Evolutionary conservation across 768 basidiomycete species (phyloP), one percentile per base, ranked within the genome.

Genomic region (Filobasidium wieringae): DNA sequence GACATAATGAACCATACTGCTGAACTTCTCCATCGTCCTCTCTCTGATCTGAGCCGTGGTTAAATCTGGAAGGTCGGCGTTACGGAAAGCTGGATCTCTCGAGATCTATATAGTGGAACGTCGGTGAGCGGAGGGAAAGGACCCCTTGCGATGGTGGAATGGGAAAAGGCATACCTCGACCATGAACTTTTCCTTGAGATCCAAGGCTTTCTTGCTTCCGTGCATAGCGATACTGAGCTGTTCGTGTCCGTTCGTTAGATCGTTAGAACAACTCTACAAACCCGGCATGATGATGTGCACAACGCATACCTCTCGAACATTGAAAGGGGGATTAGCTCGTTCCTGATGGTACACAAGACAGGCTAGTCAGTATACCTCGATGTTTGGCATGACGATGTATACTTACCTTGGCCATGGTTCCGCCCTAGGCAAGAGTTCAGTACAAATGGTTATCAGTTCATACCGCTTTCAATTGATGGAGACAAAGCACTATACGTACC

Each of bases 21-120:
- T 65, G 57, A 77, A 75, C 66, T 77, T 76, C 58, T 75, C 70
- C 77, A 77, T 77, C 5, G 77, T 77, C 27, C 77, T 60, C 52
- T 74, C 71, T 40, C 73, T 17, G 24, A 73, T 50, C 50, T 74
- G 65, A 50, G 74, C 74, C 40, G 74, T 75, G 29, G 66, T 63
- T 4, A 75, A 61, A 54, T 76, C 76, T 58, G 75, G 74, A 34
- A 75, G 75, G 60, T 77, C 77, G 22, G 68, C 65, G 12, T 75
- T 60, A 53, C 69, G 64, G 69, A 77, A 77, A 2, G 72, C 68
- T 1, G 76, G 76, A 56, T 74, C 71, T 1, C 76, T 66, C 4
- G 72, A 70, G 63, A 77, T 67, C 67, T 74, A 47, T 17, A 50
- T 17, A 5, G n/a, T 5, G 43, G 12, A 15, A 24, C 15, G 45